Percentiles rank a stretch among this genome's conserved stretches.
Conservation (phyloP, 208 protist species). For the Acanthamoeba triangularis region DNA sequence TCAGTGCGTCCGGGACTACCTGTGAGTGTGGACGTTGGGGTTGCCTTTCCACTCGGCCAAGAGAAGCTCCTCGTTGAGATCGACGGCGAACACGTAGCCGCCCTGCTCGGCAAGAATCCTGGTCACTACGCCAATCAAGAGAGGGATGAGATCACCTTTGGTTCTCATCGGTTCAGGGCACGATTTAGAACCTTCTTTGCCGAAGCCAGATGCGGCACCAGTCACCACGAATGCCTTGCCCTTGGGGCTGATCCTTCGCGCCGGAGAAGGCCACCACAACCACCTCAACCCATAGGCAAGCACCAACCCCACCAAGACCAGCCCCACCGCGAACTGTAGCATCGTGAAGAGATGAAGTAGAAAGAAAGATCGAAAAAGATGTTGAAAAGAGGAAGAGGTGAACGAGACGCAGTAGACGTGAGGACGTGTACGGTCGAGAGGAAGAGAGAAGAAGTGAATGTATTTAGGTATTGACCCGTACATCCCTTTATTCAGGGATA, state of each 20-base stretch:
- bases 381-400: too few species aligned
- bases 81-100: slow-evolving; percentile 30
- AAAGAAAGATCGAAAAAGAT: background rate
- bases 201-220: slow-evolving; percentile 46
- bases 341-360: background rate
- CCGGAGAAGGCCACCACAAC: background rate
- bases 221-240: slow-evolving; percentile 42
- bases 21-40: background rate
- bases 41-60: background rate
- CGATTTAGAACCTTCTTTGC: slow-evolving; percentile 33
- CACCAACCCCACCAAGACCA: slow-evolving; percentile 12
- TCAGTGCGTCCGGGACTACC: too few species aligned
- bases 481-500: too few species aligned
- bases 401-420: too few species aligned
- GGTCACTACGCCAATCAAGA: background rate
- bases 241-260: background rate
- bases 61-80: background rate
- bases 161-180: background rate
- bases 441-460: too few species aligned
- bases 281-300: slow-evolving; percentile 15
- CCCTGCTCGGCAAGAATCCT: background rate
- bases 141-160: background rate
- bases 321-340: background rate
- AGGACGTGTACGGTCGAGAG: too few species aligned
- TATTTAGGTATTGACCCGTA: too few species aligned